Conservation (phyloP, 23 red algal species). For the Chondrus crispus region DNA sequence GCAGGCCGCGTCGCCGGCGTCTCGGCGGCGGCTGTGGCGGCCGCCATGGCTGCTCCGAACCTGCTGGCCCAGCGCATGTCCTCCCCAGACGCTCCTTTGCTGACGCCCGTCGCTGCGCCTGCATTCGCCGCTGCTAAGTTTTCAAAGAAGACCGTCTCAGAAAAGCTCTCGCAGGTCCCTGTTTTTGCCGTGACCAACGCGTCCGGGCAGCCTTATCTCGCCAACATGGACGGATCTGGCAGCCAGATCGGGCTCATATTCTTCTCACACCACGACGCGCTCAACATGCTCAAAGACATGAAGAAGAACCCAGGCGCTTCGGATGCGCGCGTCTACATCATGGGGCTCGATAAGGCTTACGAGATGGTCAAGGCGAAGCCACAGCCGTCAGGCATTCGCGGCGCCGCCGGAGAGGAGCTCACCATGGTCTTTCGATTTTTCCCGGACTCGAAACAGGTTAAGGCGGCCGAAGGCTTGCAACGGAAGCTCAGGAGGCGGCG, state of each 20-base stretch:
- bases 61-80: not conserved
- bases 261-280: slow-evolving; percentile 84
- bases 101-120: slow-evolving; percentile 8
- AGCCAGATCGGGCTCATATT: slow-evolving; percentile 96
- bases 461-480: slow-evolving; percentile 69
- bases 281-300: slow-evolving; percentile 87
- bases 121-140: slow-evolving; percentile 61
- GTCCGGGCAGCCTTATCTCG: slow-evolving; percentile 95
- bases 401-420: slow-evolving; percentile 81
- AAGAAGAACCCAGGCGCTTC: slow-evolving; percentile 77
- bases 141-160: slow-evolving; percentile 74
- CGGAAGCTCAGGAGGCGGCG: slow-evolving; percentile 45
- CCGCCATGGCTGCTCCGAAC: not conserved
- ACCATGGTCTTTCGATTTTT: slow-evolving; percentile 96
- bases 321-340: slow-evolving; percentile 89
- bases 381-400: slow-evolving; percentile 76
- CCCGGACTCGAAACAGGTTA: slow-evolving; percentile 81
- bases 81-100: not conserved
- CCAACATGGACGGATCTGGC: slow-evolving; percentile 72
- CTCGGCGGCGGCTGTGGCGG: slow-evolving; percentile 7
- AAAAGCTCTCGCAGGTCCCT: slow-evolving; percentile 94
- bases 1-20: not conserved
- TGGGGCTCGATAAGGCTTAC: slow-evolving; percentile 95
- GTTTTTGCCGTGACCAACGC: slow-evolving; percentile 98
- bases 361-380: slow-evolving; percentile 98